phyloP scores from a whole-genome alignment of 129 eudicot species.

The Pseudognaphalium luteoalbum region DNA sequence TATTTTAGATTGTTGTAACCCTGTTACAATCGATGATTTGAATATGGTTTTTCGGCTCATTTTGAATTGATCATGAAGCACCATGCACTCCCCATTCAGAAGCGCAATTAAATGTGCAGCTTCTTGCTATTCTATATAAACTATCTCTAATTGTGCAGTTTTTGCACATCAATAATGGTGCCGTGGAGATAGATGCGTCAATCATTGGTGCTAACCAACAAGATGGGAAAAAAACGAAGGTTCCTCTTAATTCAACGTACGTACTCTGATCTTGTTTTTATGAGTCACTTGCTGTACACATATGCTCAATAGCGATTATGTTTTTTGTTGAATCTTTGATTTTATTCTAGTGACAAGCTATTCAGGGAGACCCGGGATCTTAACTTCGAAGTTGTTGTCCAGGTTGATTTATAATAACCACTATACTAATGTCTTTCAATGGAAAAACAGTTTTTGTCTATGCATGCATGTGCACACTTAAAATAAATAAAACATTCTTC shows the following conservation, averaged over 20 bases:
- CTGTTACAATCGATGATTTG: neutral
- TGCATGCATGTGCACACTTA: conserved; percentile 12
- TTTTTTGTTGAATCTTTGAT: conserved; percentile 4
- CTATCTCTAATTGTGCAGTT: conserved; percentile 61
- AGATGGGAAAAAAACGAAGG: conserved; percentile 86
- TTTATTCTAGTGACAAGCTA: conserved; percentile 80
- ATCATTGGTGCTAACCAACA: conserved; percentile 79
- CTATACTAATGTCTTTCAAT: neutral
- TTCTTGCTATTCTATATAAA: conserved; percentile 12
- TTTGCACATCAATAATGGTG: conserved; percentile 76
- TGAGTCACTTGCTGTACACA: neutral
- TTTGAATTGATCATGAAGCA: neutral
- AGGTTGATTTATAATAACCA: conserved; percentile 64
- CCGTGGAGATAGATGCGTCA: conserved; percentile 93
- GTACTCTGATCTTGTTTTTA: neutral
- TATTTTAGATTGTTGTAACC: neutral
- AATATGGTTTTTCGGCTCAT: conserved; percentile 4
- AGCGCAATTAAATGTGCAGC: neutral
- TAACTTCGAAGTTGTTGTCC: conserved; percentile 98
- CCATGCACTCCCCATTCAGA: neutral
- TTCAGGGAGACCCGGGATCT: conserved; percentile 94
- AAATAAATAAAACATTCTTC: neutral
- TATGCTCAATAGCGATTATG: conserved; percentile 9
- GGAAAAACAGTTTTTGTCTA: neutral
- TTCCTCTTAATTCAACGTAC: conserved; percentile 98